A percentile compares a stretch with the other conserved stretches of the same genome.
These are phyloP conservation scores for Pyronema omphalodes DNA, from an alignment of 495 filamentous ascomycete species.

Conservation along the genomic window DNA sequence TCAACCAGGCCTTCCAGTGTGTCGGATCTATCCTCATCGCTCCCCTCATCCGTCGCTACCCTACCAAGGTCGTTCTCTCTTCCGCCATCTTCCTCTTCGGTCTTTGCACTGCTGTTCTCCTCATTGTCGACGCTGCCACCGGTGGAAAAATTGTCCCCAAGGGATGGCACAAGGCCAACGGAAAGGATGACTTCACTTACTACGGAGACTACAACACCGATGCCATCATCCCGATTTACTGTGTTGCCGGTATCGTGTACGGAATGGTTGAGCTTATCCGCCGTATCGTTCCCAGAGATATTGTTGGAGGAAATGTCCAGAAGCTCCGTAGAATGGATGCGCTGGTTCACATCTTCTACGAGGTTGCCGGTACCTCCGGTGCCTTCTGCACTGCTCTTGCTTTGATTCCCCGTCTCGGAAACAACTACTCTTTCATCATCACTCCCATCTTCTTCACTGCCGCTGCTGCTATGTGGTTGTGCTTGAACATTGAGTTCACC, in stretches of 20 bases:
- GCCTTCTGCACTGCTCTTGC: conserved; percentile 29
- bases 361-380: conserved; percentile 29
- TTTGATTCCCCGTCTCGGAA: conserved; percentile 28
- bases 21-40: conserved; percentile 32
- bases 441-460: conserved; percentile 28
- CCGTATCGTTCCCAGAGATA: conserved; percentile 30
- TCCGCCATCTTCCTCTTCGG: conserved; percentile 27
- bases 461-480: conserved; percentile 26
- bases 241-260: conserved; percentile 24
- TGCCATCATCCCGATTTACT: conserved; percentile 30
- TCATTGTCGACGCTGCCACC: conserved; percentile 28
- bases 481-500: conserved; percentile 26
- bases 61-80: conserved; percentile 27
- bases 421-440: conserved; percentile 31
- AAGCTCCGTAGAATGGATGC: conserved; percentile 31
- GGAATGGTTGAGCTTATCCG: conserved; percentile 35
- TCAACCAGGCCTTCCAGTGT: conserved; percentile 32
- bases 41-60: conserved; percentile 28
- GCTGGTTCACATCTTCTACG: conserved; percentile 32
- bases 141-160: conserved; percentile 27
- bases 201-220: conserved; percentile 30
- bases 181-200: conserved; percentile 26
- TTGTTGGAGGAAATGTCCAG: conserved; percentile 30
- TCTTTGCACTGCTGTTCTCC: conserved; percentile 25
- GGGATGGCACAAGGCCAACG: conserved; percentile 16